phyloP scores from a whole-genome alignment of 2,329 filamentous ascomycete genomes.

The Trichoderma atrobrunneum region DNA sequence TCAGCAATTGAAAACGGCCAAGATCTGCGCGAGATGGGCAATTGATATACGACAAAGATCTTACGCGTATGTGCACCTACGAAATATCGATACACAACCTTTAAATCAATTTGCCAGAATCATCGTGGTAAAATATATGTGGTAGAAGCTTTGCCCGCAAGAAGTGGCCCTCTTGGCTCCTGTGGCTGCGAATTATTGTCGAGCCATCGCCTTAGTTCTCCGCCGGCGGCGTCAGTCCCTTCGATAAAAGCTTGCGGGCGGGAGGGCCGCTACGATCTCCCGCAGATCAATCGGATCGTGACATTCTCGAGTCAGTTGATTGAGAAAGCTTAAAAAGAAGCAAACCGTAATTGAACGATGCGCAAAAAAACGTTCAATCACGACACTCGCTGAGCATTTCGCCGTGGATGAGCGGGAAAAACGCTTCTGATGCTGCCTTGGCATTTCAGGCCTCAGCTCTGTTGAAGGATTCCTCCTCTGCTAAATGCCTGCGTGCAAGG shows the following conservation, averaged over 20 bases:
- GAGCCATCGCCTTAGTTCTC: background rate
- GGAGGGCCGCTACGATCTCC: conserved; percentile 13
- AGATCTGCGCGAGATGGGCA: background rate
- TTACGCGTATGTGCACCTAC: background rate
- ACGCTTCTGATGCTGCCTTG: background rate
- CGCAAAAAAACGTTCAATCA: background rate
- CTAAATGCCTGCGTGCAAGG: background rate
- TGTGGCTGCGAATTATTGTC: background rate
- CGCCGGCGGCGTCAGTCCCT: background rate
- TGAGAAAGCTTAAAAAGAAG: background rate
- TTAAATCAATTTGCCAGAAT: background rate
- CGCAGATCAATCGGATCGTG: conserved; percentile 5
- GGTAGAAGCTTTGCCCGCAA: background rate
- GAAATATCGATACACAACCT: background rate
- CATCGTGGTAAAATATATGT: background rate
- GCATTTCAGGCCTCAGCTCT: background rate
- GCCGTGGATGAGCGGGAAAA: background rate
- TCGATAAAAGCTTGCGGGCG: conserved; percentile 3
- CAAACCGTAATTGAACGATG: background rate
- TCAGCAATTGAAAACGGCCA: background rate
- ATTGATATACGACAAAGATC: background rate
- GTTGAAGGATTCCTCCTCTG: background rate
- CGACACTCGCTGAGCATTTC: background rate
- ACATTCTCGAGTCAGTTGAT: background rate
- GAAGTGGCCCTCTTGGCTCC: background rate